Base-by-base conservation (phyloP, 768 basidiomycete genomes). In the Suillus hirtellus region DNA sequence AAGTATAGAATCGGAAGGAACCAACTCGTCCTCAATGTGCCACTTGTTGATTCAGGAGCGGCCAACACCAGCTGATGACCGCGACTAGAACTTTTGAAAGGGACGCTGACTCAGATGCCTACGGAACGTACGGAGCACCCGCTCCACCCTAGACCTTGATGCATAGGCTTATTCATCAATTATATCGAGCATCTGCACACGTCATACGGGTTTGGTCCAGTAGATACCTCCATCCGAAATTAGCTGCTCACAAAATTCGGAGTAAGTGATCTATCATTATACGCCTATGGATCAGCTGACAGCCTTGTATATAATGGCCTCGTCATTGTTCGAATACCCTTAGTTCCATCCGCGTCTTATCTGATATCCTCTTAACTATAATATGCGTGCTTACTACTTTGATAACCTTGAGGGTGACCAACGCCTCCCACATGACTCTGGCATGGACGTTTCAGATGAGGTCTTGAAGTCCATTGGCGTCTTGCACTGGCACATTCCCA, bases 341-440 rank as follows among this genome's bases (percentile, higher is more conserved):
- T 21, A 38, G 37, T 3, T 40, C 37, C 15, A 17, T 24, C 21
- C 21, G 8, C 1, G 9, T 53, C 52, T 55, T 38, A 7, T 55
- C 54, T 55, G 8, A 55, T 40, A 56, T 27, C 37, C 17, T 5
- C 37, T 27, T 3, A 8, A 37, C 35, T n/a, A 7, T 54, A 65
- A 1, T 21, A 92, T 91, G 90, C 86, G 84, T 46, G 87, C 87
- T 8, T 89, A 89, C 78, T 89, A 86, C 78, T 86, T 81, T 74
- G 88, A 91, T 74, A 85, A 89, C 73, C 58, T 85, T 40, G 85
- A 87, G 2, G 90, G 89, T 40, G 93, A 96, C 76, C 93, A 93
- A 71, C 87, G 92, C 60, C 82, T 89, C 10, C 85, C 85, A 0
- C 95, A 97, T 77, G 86, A 93, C 72, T 87, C 82, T 19, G 80